Evolutionary conservation across 768 basidiomycete genomes (phyloP).

Genomic region (Mycena chlorophos): DNA sequence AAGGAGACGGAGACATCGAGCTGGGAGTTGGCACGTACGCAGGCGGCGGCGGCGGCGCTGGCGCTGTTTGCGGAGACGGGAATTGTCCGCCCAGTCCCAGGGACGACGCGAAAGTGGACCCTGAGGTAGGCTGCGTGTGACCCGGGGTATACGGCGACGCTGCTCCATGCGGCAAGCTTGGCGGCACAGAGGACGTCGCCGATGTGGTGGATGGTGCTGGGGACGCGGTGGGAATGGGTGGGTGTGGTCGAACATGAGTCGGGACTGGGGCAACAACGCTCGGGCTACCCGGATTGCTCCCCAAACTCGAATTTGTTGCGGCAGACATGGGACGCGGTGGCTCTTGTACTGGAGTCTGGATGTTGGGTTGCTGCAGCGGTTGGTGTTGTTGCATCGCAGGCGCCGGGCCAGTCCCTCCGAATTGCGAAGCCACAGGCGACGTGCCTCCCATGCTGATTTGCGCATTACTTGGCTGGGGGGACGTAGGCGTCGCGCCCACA

Average conservation of each 20-base stretch:
- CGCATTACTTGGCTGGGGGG: not conserved
- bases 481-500: not conserved
- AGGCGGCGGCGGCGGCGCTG: not conserved
- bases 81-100: too few relatives aligned
- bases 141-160: too few relatives aligned
- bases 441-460: not conserved
- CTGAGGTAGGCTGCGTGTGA: too few relatives aligned
- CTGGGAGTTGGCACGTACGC: not conserved
- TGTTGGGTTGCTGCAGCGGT: not conserved
- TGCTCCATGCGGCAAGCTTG: not conserved
- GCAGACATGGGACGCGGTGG: not conserved
- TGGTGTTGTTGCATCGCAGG: not conserved
- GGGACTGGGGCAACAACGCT: not conserved
- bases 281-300: not conserved
- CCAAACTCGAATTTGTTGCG: not conserved
- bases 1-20: not conserved
- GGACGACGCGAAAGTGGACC: too few relatives aligned
- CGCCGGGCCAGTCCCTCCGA: not conserved
- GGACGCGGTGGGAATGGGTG: not conserved
- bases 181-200: not conserved
- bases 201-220: not conserved
- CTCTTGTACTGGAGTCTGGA: not conserved
- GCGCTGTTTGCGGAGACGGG: not conserved
- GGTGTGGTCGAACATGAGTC: not conserved
- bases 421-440: not conserved